A percentile compares a stretch with the other conserved stretches of the same genome.
These are phyloP conservation scores for Leccinum barrowsii DNA, from an alignment of 768 basidiomycete species.

Conservation along the genomic window DNA sequence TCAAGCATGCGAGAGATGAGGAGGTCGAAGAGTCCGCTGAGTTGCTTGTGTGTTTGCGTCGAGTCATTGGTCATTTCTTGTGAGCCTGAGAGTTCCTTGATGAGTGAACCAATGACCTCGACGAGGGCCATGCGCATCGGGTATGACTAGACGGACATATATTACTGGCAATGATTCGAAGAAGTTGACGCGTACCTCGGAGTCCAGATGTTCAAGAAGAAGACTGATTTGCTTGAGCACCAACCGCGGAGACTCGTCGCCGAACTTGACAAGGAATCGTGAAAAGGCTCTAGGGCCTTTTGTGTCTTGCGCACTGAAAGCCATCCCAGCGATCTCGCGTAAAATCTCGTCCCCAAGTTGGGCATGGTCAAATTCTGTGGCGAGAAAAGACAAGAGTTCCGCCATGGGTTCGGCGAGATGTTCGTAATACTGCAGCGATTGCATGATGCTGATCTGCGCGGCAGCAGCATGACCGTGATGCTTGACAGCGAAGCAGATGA, in stretches of 20 bases:
- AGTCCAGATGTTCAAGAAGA: constrained; percentile 82
- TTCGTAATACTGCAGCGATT: constrained; percentile 89
- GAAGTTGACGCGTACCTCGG: constrained; percentile 58
- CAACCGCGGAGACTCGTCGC: constrained; percentile 73
- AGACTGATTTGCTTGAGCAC: constrained; percentile 89
- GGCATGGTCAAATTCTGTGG: constrained; percentile 82
- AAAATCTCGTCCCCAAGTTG: constrained; percentile 91
- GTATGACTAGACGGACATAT: constrained; percentile 61
- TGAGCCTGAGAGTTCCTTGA: constrained; percentile 69
- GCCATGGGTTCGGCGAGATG: constrained; percentile 95
- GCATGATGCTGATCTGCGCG: constrained; percentile 88
- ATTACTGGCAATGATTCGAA: neutral
- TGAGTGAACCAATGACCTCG: constrained; percentile 83
- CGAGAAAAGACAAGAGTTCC: constrained; percentile 75
- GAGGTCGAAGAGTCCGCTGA: constrained; percentile 76
- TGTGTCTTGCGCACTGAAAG: constrained; percentile 75
- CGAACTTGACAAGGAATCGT: constrained; percentile 75
- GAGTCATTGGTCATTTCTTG: constrained; percentile 46
- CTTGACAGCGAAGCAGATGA: constrained; percentile 90
- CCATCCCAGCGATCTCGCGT: constrained; percentile 78
- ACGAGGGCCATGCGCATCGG: constrained; percentile 95
- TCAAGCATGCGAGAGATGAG: constrained; percentile 89
- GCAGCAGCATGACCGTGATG: constrained; percentile 80
- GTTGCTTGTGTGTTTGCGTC: constrained; percentile 57
- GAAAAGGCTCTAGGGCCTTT: constrained; percentile 88